Percentiles rank a stretch among this genome's conserved stretches.
These are phyloP conservation scores for Exophiala sp. DNA, from an alignment of 2,329 filamentous ascomycete species.

Conservation along the genomic window DNA sequence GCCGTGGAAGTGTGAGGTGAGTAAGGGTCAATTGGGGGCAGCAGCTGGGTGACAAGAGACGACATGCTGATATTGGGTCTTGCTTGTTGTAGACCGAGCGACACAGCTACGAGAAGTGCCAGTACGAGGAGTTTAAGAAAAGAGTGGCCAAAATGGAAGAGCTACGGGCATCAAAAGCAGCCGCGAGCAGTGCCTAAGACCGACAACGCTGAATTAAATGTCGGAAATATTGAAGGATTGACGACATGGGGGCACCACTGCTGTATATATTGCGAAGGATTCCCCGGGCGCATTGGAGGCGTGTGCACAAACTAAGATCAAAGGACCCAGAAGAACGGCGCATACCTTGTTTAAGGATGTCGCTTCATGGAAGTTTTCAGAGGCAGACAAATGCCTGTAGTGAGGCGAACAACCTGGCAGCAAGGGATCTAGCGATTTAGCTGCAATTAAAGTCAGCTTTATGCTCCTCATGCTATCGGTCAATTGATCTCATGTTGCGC, in stretches of 20 bases:
- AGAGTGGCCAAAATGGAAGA: constrained; percentile 98
- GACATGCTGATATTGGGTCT: constrained; percentile 3
- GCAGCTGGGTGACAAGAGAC: neutral
- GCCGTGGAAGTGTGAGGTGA: constrained; percentile 95
- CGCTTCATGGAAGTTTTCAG: too few species aligned
- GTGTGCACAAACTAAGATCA: too few species aligned
- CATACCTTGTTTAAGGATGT: too few species aligned
- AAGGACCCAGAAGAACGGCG: too few species aligned
- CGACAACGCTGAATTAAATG: neutral
- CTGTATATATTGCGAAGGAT: constrained; percentile 6
- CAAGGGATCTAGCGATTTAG: too few species aligned
- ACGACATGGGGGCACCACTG: neutral
- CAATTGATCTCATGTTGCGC: too few species aligned
- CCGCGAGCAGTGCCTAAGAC: constrained; percentile 1
- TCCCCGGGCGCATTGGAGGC: neutral
- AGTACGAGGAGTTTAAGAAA: constrained; percentile 98
- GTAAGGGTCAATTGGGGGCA: constrained; percentile 31
- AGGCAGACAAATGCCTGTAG: too few species aligned
- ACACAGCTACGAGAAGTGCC: constrained; percentile 98
- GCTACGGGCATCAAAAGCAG: constrained; percentile 67
- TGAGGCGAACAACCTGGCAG: too few species aligned
- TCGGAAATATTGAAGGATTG: neutral
- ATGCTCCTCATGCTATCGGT: too few species aligned
- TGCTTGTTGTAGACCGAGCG: constrained; percentile 68
- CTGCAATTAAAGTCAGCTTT: too few species aligned